These are phyloP conservation scores for Fonsecaea multimorphosa DNA, from an alignment of 2,329 filamentous ascomycete genomes.

Conservation along the genomic window DNA sequence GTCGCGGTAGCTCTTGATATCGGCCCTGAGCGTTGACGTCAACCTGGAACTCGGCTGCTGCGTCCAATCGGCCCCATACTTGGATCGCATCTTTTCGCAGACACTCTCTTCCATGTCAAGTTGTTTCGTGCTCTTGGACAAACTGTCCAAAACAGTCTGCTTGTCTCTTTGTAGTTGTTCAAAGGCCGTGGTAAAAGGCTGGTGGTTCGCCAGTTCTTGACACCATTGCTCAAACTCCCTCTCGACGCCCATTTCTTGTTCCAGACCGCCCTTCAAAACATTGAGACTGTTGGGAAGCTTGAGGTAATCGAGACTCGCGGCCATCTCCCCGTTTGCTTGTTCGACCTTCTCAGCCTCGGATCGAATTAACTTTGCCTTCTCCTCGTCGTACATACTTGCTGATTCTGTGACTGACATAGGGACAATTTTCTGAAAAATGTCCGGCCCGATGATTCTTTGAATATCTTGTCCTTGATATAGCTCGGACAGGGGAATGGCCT, in stretches of 20 bases:
- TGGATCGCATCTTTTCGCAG: slow-evolving; percentile 98
- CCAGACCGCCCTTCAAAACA: slow-evolving; percentile 88
- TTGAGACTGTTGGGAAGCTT: slow-evolving; percentile 88
- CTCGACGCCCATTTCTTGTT: slow-evolving; percentile 85
- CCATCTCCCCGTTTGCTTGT: slow-evolving; percentile 93
- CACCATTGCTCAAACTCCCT: slow-evolving; percentile 95
- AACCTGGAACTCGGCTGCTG: slow-evolving; percentile 92
- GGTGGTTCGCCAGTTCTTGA: slow-evolving; percentile 85
- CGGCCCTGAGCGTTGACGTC: slow-evolving; percentile 83
- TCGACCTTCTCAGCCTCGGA: slow-evolving; percentile 94
- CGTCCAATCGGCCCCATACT: slow-evolving; percentile 94
- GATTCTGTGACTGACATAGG: slow-evolving; percentile 96
- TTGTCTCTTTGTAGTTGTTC: slow-evolving; percentile 80
- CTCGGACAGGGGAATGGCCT: slow-evolving; percentile 95
- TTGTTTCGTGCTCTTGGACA: slow-evolving; percentile 84
- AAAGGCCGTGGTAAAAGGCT: slow-evolving; percentile 78
- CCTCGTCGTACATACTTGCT: slow-evolving; percentile 95
- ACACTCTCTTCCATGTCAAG: slow-evolving; percentile 97
- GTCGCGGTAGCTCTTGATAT: slow-evolving; percentile 85
- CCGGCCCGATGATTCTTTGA: slow-evolving; percentile 92
- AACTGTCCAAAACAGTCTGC: slow-evolving; percentile 69
- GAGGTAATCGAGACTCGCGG: slow-evolving; percentile 89
- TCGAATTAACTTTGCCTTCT: slow-evolving; percentile 93
- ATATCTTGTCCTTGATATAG: slow-evolving; percentile 97
- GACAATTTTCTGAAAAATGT: slow-evolving; percentile 96